These are phyloP conservation scores for Camelina sativa DNA, from an alignment of 345 rosid genomes.

Conservation along the genomic window DNA sequence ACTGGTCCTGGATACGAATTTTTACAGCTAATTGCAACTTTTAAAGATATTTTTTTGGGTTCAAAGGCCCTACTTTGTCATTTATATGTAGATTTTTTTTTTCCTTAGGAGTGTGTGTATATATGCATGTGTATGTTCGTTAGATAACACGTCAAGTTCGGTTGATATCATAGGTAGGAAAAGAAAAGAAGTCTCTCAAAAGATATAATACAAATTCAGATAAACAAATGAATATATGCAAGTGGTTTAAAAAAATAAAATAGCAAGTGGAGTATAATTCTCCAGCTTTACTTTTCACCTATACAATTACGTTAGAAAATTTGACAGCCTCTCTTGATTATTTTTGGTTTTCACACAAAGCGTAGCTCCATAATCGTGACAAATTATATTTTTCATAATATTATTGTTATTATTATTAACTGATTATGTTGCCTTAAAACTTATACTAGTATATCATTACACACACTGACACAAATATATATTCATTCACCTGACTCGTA, in stretches of 20 bases:
- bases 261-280: constrained; percentile 13
- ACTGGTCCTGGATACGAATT: constrained; percentile 36
- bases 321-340: not conserved
- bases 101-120: not conserved
- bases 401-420: not conserved
- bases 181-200: constrained; percentile 23
- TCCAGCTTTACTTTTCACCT: constrained; percentile 8
- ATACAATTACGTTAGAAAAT: not conserved
- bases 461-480: not conserved
- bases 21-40: constrained; percentile 37
- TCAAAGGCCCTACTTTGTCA: not conserved
- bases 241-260: not conserved
- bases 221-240: not conserved
- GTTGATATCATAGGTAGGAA: constrained; percentile 30
- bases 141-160: constrained; percentile 32
- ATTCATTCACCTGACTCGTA: constrained; percentile 18
- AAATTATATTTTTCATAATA: constrained; percentile 4
- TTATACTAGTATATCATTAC: not conserved
- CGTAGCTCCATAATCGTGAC: constrained; percentile 24
- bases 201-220: not conserved
- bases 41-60: not conserved
- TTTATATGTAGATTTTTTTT: not conserved
- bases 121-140: constrained; percentile 3
- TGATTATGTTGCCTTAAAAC: not conserved
- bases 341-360: not conserved